Conservation (phyloP, 306 rosid species). For the Prunus mira region DNA sequence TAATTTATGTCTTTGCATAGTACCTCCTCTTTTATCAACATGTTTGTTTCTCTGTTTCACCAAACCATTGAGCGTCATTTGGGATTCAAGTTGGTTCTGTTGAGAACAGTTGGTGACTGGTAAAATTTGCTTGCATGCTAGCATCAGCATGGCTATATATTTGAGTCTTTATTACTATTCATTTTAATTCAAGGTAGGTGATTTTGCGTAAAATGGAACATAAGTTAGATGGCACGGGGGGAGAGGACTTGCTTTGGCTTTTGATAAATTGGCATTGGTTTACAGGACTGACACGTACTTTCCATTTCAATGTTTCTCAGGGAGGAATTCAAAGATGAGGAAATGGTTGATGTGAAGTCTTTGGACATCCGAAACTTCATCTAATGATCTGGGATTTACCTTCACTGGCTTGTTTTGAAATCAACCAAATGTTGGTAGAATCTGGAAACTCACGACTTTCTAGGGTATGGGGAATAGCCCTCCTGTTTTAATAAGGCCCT, state of each 20-base stretch:
- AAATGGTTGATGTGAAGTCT: constrained; percentile 52
- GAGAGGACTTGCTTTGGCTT: background rate
- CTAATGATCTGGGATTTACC: constrained; percentile 21
- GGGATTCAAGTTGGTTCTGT: background rate
- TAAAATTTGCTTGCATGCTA: background rate
- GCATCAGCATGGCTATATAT: background rate
- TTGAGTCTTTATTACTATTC: background rate
- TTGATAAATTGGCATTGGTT: background rate
- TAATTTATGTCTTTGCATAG: constrained; percentile 20
- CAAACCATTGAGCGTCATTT: background rate
- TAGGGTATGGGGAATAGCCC: constrained; percentile 37
- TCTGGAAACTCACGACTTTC: constrained; percentile 31
- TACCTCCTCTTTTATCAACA: background rate
- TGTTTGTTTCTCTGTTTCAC: background rate
- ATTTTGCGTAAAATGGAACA: background rate
- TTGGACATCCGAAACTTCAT: constrained; percentile 90
- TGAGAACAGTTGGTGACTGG: background rate
- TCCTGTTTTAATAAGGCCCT: constrained; percentile 60
- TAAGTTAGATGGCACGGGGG: background rate
- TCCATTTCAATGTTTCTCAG: constrained; percentile 40
- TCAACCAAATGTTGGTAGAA: constrained; percentile 28
- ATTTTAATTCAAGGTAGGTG: background rate
- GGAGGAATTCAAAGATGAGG: constrained; percentile 96
- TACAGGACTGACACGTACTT: background rate
- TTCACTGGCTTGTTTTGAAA: constrained; percentile 14